Evolutionary conservation across 176 grass and related monocot species (phyloP), one percentile per base, ranked within the genome.

Genomic region (Zea luxurians): DNA sequence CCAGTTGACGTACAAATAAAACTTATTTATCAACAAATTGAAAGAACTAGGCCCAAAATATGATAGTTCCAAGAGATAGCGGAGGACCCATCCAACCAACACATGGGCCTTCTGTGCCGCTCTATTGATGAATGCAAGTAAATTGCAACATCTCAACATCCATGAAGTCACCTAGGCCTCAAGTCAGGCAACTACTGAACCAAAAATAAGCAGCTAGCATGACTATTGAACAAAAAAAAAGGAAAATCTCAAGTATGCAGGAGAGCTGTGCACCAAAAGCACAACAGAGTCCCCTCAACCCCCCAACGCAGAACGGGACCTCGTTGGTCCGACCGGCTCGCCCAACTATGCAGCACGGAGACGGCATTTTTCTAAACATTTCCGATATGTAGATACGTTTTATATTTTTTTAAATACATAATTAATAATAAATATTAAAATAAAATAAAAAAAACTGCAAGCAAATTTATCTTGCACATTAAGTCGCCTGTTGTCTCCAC

Each of bases 41-140:
- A 27, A 27, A 27, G 27, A 27, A 27, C 27, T 27, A 27, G 27
- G 27, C 27, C 27, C 8, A 48, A 73, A 66, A 2, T 66, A 57
- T 6, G 68, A 59, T 21, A 9, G 0, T 58, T 66, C 27, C 48
- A 40, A 67, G 13, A 59, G 48, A 59, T 66, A 64, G 37, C 8
- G 0, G 49, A 58, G 57, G 59, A 79, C 59, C 42, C 7, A 85
- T 58, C 12, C 61, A 79, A 84, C 12, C 34, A n/a, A 20, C 38
- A 73, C 18, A 13, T 66, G 27, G 60, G 60, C 48, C 78, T 80
- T 57, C 4, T 3, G 2, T 85, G 41, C 54, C 54, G 4, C 6
- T 8, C 17, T 8, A 3, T 20, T 20, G 54, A 58, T 58, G 7
- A 58, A 57, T 18, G 53, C 16, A 57, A 57, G 53, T 57, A 57